Conservation (phyloP, 192 early-diverging fungal genomes). For the Oehlia diaphana region DNA sequence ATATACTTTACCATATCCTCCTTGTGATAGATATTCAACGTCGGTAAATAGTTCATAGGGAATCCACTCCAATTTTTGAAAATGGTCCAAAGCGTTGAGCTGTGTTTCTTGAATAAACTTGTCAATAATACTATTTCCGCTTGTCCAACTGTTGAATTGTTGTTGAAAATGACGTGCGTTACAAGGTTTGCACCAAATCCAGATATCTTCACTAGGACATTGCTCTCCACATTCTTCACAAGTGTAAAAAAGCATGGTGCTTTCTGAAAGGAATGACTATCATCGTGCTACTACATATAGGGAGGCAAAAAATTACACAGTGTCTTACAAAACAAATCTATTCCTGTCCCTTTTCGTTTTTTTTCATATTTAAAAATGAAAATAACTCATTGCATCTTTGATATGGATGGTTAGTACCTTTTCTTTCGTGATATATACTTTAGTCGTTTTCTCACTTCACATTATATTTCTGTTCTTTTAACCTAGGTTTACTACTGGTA, state of each 20-base stretch:
- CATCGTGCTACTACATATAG: too few species aligned
- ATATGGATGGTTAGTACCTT: background rate
- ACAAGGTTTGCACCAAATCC: constrained; percentile 20
- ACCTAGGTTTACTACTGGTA: too few species aligned
- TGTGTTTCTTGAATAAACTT: constrained; percentile 21
- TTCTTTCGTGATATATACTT: background rate
- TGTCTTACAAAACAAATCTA: too few species aligned
- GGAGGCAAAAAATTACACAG: too few species aligned
- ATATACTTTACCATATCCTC: constrained; percentile 10
- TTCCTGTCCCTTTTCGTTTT: too few species aligned
- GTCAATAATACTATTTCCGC: background rate
- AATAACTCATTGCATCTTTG: constrained; percentile 5
- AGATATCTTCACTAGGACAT: background rate
- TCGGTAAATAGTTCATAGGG: background rate
- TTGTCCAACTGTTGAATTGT: background rate
- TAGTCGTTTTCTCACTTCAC: too few species aligned
- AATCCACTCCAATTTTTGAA: constrained; percentile 15
- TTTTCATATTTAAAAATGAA: background rate
- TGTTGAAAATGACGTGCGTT: constrained; percentile 3
- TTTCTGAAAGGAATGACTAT: too few species aligned
- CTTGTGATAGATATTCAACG: constrained; percentile 3
- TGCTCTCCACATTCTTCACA: constrained; percentile 6
- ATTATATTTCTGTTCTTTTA: too few species aligned
- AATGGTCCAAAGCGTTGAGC: background rate
- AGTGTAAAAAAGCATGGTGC: background rate